Conservation (phyloP, 2,329 filamentous ascomycete genomes). For the Tolypocladium ovalisporum region DNA sequence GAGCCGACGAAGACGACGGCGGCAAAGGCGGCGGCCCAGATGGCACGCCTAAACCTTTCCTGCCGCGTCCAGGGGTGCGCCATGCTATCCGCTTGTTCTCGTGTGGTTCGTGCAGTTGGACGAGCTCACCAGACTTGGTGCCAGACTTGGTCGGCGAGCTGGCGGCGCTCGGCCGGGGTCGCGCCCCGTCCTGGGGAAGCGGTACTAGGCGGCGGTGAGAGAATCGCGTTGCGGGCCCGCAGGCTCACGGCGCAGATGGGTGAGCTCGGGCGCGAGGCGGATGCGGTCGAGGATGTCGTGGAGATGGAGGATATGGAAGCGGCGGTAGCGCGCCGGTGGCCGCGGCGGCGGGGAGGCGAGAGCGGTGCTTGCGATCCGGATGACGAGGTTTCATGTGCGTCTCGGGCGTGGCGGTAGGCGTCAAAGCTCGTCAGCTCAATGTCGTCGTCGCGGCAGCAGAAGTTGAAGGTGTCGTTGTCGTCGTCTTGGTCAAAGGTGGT, state of each 20-base stretch:
- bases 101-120: neutral
- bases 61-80: conserved; percentile 15
- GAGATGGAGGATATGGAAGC: neutral
- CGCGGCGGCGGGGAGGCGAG: neutral
- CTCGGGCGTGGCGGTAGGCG: neutral
- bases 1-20: conserved; percentile 35
- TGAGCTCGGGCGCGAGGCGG: neutral
- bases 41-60: conserved; percentile 21
- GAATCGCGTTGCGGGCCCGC: neutral
- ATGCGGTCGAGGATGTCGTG: neutral
- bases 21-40: conserved; percentile 32
- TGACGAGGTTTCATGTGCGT: neutral
- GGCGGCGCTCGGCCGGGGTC: conserved; percentile 10
- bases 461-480: conserved; percentile 3
- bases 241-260: neutral
- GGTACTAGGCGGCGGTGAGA: neutral
- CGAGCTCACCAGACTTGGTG: conserved; percentile 13
- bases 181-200: conserved; percentile 5
- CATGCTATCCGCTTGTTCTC: neutral
- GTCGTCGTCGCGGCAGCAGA: neutral
- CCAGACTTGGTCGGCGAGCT: conserved; percentile 14
- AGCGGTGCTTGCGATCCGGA: neutral
- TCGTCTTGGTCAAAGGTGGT: neutral
- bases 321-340: neutral
- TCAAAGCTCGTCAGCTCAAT: conserved; percentile 3